These are phyloP conservation scores for Vitis riparia DNA, from an alignment of 164 flowering plant genomes.

Conservation along the genomic window DNA sequence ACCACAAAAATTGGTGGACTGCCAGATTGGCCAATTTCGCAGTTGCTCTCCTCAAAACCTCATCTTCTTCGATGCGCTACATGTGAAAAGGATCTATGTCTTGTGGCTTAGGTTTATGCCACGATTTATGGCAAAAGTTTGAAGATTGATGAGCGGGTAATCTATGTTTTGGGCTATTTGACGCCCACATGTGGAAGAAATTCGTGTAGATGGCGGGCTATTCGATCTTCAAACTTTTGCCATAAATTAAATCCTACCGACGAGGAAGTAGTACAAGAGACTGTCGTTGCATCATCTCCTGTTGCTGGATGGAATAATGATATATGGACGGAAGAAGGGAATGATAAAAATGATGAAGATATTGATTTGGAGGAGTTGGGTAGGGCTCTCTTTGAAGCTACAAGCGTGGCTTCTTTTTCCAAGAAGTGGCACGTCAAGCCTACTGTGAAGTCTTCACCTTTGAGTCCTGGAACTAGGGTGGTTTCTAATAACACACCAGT, in stretches of 20 bases:
- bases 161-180: conserved; percentile 72
- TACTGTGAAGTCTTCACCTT: conserved; percentile 1
- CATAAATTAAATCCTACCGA: no score
- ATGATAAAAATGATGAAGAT: conserved; percentile 44
- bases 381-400: conserved; percentile 59
- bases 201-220: conserved; percentile 39
- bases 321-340: conserved; percentile 1
- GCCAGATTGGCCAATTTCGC: conserved; percentile 40
- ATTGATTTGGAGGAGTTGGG: conserved; percentile 64
- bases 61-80: conserved; percentile 45
- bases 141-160: conserved; percentile 62
- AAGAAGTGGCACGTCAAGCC: conserved; percentile 28
- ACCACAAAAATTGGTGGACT: no score
- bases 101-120: conserved; percentile 86
- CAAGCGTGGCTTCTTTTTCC: conserved; percentile 41
- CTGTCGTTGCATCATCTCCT: no score
- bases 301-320: not conserved
- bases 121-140: conserved; percentile 45
- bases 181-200: conserved; percentile 51
- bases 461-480: conserved; percentile 11
- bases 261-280: no score
- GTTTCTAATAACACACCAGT: conserved; percentile 42
- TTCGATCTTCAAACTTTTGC: no score
- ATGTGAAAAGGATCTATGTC: conserved; percentile 56
- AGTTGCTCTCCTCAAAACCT: conserved; percentile 11